Evolutionary conservation across 495 filamentous ascomycete species (phyloP).

Genomic region (Aspergillus leporis): DNA sequence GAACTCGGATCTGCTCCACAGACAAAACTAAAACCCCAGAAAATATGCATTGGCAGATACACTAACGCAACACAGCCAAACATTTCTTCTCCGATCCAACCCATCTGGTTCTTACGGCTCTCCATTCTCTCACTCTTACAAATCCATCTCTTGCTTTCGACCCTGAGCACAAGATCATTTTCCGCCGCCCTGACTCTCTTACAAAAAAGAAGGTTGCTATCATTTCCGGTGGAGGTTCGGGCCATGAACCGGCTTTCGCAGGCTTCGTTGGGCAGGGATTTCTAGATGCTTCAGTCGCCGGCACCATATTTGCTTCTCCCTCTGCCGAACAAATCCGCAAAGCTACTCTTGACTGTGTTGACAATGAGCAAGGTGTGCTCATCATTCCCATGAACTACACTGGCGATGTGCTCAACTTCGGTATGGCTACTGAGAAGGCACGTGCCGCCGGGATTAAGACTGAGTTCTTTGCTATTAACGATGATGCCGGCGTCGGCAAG

Average conservation of each 20-base stretch:
- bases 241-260: conserved; percentile 90
- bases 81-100: conserved; percentile 92
- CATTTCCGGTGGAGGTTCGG: conserved; percentile 86
- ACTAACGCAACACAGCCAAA: conserved; percentile 53
- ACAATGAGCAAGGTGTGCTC: conserved; percentile 70
- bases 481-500: conserved; percentile 91
- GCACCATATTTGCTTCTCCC: conserved; percentile 91
- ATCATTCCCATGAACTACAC: conserved; percentile 69
- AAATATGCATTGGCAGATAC: conserved; percentile 12
- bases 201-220: conserved; percentile 67
- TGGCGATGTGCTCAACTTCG: conserved; percentile 89
- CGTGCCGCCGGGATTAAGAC: conserved; percentile 75
- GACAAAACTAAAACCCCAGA: conserved; percentile 11
- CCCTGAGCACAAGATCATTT: conserved; percentile 79
- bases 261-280: conserved; percentile 70
- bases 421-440: conserved; percentile 91
- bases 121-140: conserved; percentile 74
- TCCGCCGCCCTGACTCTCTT: conserved; percentile 62
- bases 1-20: conserved; percentile 19
- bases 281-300: conserved; percentile 83
- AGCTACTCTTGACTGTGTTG: conserved; percentile 71
- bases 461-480: conserved; percentile 94
- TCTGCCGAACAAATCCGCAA: conserved; percentile 82
- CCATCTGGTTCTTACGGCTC: conserved; percentile 74
- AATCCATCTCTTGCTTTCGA: conserved; percentile 88